Percentiles rank a stretch among this genome's conserved stretches.
These are phyloP conservation scores for Diaporthe nobilis DNA, from an alignment of 2,329 filamentous ascomycete species.

Conservation along the genomic window DNA sequence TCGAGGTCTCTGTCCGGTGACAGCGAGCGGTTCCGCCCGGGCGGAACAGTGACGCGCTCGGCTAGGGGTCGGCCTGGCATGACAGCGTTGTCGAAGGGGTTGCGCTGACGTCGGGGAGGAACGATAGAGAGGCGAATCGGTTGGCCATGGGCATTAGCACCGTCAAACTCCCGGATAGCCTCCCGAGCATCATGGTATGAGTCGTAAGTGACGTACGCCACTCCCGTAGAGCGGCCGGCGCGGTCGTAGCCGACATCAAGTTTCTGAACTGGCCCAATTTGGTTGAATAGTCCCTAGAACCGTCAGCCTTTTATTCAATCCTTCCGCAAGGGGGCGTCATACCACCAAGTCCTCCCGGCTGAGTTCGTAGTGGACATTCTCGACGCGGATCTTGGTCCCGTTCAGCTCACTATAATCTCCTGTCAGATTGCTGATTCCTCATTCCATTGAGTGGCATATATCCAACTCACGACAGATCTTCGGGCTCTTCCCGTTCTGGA, in stretches of 20 bases:
- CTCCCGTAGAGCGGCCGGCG: conserved; percentile 87
- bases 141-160: conserved; percentile 91
- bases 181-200: conserved; percentile 77
- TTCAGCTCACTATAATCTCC: conserved; percentile 57
- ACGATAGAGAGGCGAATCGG: conserved; percentile 83
- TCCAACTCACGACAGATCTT: conserved; percentile 34
- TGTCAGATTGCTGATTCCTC: conserved; percentile 47
- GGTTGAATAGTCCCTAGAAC: conserved; percentile 80
- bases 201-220: conserved; percentile 87
- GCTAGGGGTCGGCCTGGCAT: conserved; percentile 70
- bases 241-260: conserved; percentile 87
- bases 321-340: conserved; percentile 45
- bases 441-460: neutral
- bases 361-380: conserved; percentile 94
- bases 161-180: conserved; percentile 86
- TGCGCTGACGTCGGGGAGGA: conserved; percentile 63
- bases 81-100: conserved; percentile 69
- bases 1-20: conserved; percentile 64
- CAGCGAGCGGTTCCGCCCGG: conserved; percentile 73
- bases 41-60: conserved; percentile 71
- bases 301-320: conserved; percentile 46
- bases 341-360: conserved; percentile 88
- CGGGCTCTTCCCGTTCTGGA: conserved; percentile 37
- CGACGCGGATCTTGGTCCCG: conserved; percentile 83
- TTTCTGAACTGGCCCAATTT: conserved; percentile 79